Base-by-base conservation (phyloP, 140 eudicot species). In the Ambrosia hybrid region DNA sequence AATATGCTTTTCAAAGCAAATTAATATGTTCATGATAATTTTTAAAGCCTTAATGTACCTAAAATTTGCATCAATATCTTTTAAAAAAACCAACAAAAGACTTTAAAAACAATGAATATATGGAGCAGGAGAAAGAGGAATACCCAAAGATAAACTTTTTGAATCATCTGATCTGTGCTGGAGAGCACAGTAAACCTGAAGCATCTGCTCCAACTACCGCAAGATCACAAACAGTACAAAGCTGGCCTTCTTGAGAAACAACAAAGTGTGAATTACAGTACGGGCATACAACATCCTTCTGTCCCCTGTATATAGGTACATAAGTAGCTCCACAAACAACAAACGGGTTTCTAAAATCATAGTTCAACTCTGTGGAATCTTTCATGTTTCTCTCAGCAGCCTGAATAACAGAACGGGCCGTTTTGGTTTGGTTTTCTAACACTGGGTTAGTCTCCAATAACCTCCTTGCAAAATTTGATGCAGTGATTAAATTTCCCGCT, bases 291-390 rank as follows among this genome's bases (percentile, higher is more conserved):
- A 85, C 90, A 21, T 91, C 88, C 70, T 80, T 91, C 80, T 88
- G 95, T 21, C 97, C 97, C 49, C 86, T 63, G 78, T 90, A 90
- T 34, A 90, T 87, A 5, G 95, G 95, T 10, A 87, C 92, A 63
- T 83, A 90, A 8, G 95, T 88, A 3, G 95, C 92, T 61, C 97
- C 95, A 82, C 97, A 91, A 26, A 85, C 84, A 48, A 91, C 95
- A 77, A 91, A 88, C 6, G 95, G 95, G 51, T 88, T 88, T 73
- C 95, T 85, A 62, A 88, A 88, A 71, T 88, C 95, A 51, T 88
- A 88, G 65, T 88, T 85, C 81, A 85, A 70, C 79, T 82, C 81
- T 4, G 80, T 57, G 9, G 80, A 78, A 73, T 88, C 95, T 7
- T 8, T 82, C 95, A 88, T 85, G 86, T 83, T 85, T 83, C 78